Base-by-base conservation (phyloP, 208 protist species). In the Crithidia bombi region DNA sequence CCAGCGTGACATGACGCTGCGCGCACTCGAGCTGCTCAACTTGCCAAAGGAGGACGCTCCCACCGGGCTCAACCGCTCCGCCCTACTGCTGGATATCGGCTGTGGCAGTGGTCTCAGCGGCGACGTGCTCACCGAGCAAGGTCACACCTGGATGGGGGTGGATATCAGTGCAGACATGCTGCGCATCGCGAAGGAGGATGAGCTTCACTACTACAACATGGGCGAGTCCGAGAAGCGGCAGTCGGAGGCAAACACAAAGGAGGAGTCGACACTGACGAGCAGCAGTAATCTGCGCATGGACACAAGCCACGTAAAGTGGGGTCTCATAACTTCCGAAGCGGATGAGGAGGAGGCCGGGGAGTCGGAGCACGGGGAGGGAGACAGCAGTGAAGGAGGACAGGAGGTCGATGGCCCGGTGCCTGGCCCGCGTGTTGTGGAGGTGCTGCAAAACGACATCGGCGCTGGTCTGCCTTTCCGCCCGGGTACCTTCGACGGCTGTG, bases 31-130 rank as follows among this genome's bases (percentile, higher is more conserved):
- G 85, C 88, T 99, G 51, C 79, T 99, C 39, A 81, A 76, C 39
- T 61, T 99, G 5, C 91, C 92, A 6, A 78, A 83, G 47, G 66
- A 69, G 28, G 57, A 82, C 26, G n/a, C 55, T 2, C 50, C 64
- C 23, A 50, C 38, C 33, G 75, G 71, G 3, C 11, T 57, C 43
- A 52, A 85, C 41, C 30, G 70, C 28, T 65, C 70, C 9, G 81
- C 85, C 9, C 69, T 99, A 21, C 67, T 99, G 26, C 89, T 99
- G 2, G 99, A 99, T 79, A 87, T 99, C 41, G 99, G 99, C 46
- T 99, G 98, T 76, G 99, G 99, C 25, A 98, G 97, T 50, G 98
- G 98, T 0, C 73, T 99, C 28, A 98, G 95, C 73, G 98, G 98
- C 3, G 90, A 98, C 39, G 94, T 97, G n/a, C 59, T 99, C 15